Evolutionary conservation across 164 flowering plant species (phyloP).

Genomic region (Stephania cephalantha): DNA sequence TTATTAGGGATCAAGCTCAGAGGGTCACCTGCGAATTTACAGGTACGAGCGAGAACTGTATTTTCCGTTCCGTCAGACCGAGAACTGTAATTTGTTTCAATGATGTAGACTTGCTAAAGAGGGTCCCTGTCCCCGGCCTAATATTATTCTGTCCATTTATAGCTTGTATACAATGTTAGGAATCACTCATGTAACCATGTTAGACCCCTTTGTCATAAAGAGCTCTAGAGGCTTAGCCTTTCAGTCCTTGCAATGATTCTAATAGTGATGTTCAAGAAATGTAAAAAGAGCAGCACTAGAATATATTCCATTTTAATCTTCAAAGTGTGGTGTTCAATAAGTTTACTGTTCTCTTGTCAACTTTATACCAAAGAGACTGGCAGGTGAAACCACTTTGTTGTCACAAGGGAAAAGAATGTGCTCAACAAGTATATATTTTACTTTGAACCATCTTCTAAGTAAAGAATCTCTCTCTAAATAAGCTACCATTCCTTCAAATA

Average conservation of each 20-base stretch:
- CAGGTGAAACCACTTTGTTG: background rate
- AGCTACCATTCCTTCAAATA: constrained; percentile 1
- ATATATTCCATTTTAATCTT: constrained; percentile 1
- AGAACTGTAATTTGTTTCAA: background rate
- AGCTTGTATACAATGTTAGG: no score
- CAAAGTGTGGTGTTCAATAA: background rate
- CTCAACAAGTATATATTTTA: constrained; percentile 1
- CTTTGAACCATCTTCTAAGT: constrained; percentile 3
- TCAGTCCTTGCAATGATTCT: background rate
- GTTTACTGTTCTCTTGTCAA: background rate
- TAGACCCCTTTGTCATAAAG: background rate
- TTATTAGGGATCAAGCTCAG: background rate
- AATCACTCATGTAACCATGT: background rate
- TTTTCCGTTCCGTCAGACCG: background rate
- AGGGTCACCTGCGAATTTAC: background rate
- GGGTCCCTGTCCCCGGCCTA: no score
- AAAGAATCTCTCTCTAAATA: constrained; percentile 3
- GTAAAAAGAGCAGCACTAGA: background rate
- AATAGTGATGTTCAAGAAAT: constrained; percentile 5
- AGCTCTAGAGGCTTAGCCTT: background rate
- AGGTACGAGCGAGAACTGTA: background rate
- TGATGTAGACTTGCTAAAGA: background rate
- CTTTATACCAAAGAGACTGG: background rate
- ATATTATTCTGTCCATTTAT: no score
- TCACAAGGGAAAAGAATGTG: constrained; percentile 5